Evolutionary conservation across 2,329 filamentous ascomycete species (phyloP), one percentile per base, ranked within the genome.

Genomic region (Exserohilum turcica): DNA sequence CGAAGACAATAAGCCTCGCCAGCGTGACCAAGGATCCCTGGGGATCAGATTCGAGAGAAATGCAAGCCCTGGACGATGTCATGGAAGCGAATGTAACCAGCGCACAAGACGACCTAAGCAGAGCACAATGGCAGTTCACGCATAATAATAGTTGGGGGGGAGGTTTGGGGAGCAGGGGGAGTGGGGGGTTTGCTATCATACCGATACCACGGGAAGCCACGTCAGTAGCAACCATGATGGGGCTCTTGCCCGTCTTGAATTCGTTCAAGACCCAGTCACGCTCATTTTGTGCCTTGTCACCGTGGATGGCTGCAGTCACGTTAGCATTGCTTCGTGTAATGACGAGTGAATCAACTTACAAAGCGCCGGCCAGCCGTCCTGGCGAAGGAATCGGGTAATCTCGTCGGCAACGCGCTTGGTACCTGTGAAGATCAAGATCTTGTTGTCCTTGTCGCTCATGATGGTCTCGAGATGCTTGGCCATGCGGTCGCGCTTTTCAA

Each of bases 161-260:
- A 67, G 77, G 60, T 71, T 60, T 65, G 59, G 63, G 65, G 70
- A 67, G n/a, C n/a, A 61, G 70, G 71, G 72, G 71, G 71, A 71
- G 68, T 72, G 72, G 78, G 77, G 80, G 78, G 77, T 79, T 80
- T 80, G 83, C 81, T 86, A 89, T 93, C 92, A 96, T 95, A 97
- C 94, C 94, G 81, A 99, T 97, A 91, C 94, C 94, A 92, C 94
- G 94, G 76, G 94, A 97, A 81, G 94, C 94, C 80, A 99, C 94
- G 75, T 97, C 94, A 65, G 94, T 99, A 81, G 94, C 94, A 82
- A 99, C 94, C 92, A 99, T 96, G 86, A 99, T 96, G 76, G 94
- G 94, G 82, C 92, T 96, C 84, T 97, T 97, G 80, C 92, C 92
- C 64, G 90, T 91, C 87, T 97, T 99, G 87, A 99, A 99, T 79